Percentiles rank a stretch among this genome's conserved stretches.
Conservation (phyloP, 345 rosid genomes). For the Ailanthus altissimus region DNA sequence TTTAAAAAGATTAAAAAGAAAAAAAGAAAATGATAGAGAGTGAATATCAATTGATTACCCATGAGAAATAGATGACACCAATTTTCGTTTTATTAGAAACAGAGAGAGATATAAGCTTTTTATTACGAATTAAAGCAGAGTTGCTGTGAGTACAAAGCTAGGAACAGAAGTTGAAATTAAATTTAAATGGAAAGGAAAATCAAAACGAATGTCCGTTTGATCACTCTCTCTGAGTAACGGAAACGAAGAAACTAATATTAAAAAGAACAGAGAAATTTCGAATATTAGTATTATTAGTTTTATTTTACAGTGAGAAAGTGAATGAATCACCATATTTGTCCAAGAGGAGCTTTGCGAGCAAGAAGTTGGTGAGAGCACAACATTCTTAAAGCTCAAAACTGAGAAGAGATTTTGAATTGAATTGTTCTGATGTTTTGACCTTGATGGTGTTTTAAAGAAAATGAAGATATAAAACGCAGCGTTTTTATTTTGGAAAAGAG, state of each 20-base stretch:
- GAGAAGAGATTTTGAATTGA: background rate
- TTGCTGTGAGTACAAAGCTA: background rate
- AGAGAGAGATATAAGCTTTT: background rate
- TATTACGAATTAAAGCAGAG: background rate
- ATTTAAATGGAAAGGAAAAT: background rate
- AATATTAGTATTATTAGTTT: background rate
- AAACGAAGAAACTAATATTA: background rate
- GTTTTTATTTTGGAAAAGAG: background rate
- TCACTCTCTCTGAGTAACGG: background rate
- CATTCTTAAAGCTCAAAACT: conserved; percentile 39
- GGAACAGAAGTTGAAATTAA: background rate
- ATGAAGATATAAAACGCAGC: background rate
- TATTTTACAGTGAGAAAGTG: background rate
- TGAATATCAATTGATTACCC: conserved; percentile 44
- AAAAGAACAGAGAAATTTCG: background rate
- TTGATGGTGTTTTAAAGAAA: background rate
- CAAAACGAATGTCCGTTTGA: background rate
- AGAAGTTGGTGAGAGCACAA: conserved; percentile 94
- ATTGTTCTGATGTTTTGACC: too few relatives aligned
- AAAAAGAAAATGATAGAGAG: background rate
- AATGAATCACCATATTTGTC: conserved; percentile 77
- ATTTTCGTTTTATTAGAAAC: background rate
- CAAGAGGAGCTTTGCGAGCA: conserved; percentile 96
- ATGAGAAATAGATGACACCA: conserved; percentile 40
- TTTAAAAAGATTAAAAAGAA: background rate